phyloP scores from a whole-genome alignment of 2,329 filamentous ascomycete species.

The Apiospora arundinis region DNA sequence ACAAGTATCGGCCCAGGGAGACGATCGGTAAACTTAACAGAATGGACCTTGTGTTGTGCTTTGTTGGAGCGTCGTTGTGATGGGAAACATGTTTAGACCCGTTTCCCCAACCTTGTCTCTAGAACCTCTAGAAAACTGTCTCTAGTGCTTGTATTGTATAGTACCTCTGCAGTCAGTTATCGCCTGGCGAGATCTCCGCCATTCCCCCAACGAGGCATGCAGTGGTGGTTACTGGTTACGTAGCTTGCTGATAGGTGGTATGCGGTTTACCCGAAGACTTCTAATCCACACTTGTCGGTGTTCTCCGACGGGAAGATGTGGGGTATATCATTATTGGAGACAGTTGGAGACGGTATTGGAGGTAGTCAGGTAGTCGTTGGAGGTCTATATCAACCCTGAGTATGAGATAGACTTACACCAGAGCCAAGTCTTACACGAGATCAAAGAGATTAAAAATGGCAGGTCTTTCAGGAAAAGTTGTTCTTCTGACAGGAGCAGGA shows the following conservation, averaged over 20 bases:
- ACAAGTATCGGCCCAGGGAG: not conserved
- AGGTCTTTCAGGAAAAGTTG: constrained; percentile 17
- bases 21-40: not conserved
- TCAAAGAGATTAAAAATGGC: constrained; percentile 7
- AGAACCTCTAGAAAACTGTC: not conserved
- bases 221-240: not conserved
- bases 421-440: not conserved
- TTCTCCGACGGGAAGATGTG: constrained; percentile 8
- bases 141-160: not conserved
- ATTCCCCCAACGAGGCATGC: not conserved
- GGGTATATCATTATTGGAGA: constrained; percentile 3
- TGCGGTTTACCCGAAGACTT: not conserved
- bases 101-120: no score
- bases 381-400: not conserved
- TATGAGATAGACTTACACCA: not conserved
- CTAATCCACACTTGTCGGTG: not conserved
- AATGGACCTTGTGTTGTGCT: not conserved
- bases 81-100: not conserved
- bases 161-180: not conserved
- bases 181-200: no score
- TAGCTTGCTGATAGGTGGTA: not conserved
- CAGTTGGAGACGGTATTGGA: not conserved
- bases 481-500: constrained; percentile 26
- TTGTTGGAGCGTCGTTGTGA: not conserved
- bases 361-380: not conserved